Evolutionary conservation across 805 yeast species (phyloP), one percentile per base, ranked within the genome.

Genomic region (Candida berthetii): DNA sequence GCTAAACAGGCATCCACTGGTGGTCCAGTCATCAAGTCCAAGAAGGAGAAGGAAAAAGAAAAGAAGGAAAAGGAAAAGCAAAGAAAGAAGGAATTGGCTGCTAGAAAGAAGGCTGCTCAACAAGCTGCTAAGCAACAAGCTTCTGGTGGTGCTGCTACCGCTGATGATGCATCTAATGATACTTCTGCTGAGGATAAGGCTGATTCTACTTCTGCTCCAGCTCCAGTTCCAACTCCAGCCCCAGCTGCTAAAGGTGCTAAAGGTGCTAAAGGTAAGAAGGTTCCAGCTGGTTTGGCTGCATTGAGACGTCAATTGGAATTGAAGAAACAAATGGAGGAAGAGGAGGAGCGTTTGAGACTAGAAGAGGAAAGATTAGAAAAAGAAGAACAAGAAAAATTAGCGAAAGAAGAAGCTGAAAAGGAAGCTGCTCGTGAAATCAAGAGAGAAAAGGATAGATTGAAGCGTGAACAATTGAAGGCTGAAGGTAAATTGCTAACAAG

Each of bases 401-500:
- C 65, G 16, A 61, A 61, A 32, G 74, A 66, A 41, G 73, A 64
- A 41, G 61, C 57, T 19, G 77, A 68, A 42, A 71, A 70, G 43
- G 90, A 77, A 51, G 80, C 76, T 31, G 77, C 73, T 42, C 71
- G 65, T 52, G 74, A 68, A 32, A 72, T 71, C 11, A 91, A 85
- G 76, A 87, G 81, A 56, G 99, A 93, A 65, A 85, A 79, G 61
- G 97, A 91, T 57, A 84, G 76, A 66, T 74, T 76, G 45, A 89
- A 85, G 72, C 83, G 78, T 51, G 99, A 93, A 56, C 91, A 87
- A 67, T 78, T 93, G 62, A 87, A 86, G 67, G 93, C 96, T 29
- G 97, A 91, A 66, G 99, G 99, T 58, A 93, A 93, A 61, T 80
- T 82, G 42, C 68, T 93, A 59, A 85, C 96, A 45, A 93, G 87